A percentile compares a stretch with the other conserved stretches of the same genome.
phyloP scores from a whole-genome alignment of 1,139 yeast genomes.

The Protomyces arabidopsidicola region DNA sequence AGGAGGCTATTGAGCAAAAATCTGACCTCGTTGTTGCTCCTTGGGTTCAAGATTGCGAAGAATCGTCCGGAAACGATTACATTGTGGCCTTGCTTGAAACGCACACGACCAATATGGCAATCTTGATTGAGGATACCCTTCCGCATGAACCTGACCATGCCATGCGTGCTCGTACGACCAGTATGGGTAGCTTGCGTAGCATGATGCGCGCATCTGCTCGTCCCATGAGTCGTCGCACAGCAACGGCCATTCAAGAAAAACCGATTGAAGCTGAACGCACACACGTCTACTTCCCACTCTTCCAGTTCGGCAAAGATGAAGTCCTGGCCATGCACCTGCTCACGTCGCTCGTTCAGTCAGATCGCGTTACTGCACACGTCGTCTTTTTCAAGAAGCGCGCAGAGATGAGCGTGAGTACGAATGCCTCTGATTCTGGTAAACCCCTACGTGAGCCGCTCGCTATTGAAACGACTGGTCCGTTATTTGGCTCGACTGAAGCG shows the following conservation, averaged over 20 bases:
- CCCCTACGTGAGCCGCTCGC: background rate
- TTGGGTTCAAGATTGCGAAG: conserved; percentile 27
- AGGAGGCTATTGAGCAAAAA: conserved; percentile 11
- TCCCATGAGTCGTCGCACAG: background rate
- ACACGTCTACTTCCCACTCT: conserved; percentile 28
- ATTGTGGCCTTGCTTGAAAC: conserved; percentile 13
- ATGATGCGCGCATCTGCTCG: conserved; percentile 4
- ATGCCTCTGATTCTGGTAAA: background rate
- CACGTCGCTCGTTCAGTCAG: conserved; percentile 15
- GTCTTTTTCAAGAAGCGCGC: conserved; percentile 5
- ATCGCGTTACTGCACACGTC: conserved; percentile 27
- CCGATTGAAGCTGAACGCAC: conserved; percentile 10
- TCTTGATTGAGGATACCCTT: conserved; percentile 8
- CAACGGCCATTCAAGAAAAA: background rate
- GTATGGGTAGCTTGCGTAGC: conserved; percentile 17
- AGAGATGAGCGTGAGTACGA: background rate
- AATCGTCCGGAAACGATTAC: conserved; percentile 18
- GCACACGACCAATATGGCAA: conserved; percentile 10
- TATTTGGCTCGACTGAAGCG: background rate
- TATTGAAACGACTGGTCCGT: background rate
- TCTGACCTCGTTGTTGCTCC: conserved; percentile 29
- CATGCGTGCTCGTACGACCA: conserved; percentile 13
- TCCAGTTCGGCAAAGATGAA: conserved; percentile 29
- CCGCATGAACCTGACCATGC: conserved; percentile 1
- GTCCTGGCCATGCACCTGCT: conserved; percentile 21